A percentile compares a stretch with the other conserved stretches of the same genome.
Evolutionary conservation across 2,329 filamentous ascomycete species (phyloP).

Genomic region (Daldinia eschscholtzii): DNA sequence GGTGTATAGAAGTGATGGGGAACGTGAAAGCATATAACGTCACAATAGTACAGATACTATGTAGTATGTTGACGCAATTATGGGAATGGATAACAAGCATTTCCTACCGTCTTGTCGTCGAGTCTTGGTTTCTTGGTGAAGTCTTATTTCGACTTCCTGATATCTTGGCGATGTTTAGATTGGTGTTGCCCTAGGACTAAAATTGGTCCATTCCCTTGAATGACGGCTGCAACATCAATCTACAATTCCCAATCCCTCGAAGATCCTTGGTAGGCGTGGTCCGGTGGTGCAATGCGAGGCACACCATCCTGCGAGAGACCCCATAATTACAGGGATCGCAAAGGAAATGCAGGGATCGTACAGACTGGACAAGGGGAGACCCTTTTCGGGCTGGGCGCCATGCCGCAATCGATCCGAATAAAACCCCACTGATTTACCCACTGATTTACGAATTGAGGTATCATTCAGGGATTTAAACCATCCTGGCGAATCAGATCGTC

Average conservation of each 20-base stretch:
- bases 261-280: constrained; percentile 12
- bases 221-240: constrained; percentile 2
- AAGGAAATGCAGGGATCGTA: neutral
- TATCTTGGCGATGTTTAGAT: constrained; percentile 36
- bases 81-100: constrained; percentile 15
- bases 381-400: neutral
- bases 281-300: constrained; percentile 4
- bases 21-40: constrained; percentile 7
- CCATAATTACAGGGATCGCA: constrained; percentile 6
- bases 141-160: constrained; percentile 32
- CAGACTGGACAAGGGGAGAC: neutral
- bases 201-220: neutral
- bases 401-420: neutral
- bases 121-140: constrained; percentile 36
- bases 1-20: constrained; percentile 6
- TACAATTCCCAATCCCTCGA: constrained; percentile 5
- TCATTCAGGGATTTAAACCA: neutral
- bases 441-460: constrained; percentile 29
- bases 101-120: constrained; percentile 15
- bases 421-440: constrained; percentile 11
- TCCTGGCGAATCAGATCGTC: constrained; percentile 34
- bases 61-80: constrained; percentile 6
- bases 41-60: neutral
- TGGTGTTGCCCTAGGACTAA: neutral
- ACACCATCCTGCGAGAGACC: neutral